Base-by-base conservation (phyloP, 2,329 filamentous ascomycete species). In the Diaporthe sp. region DNA sequence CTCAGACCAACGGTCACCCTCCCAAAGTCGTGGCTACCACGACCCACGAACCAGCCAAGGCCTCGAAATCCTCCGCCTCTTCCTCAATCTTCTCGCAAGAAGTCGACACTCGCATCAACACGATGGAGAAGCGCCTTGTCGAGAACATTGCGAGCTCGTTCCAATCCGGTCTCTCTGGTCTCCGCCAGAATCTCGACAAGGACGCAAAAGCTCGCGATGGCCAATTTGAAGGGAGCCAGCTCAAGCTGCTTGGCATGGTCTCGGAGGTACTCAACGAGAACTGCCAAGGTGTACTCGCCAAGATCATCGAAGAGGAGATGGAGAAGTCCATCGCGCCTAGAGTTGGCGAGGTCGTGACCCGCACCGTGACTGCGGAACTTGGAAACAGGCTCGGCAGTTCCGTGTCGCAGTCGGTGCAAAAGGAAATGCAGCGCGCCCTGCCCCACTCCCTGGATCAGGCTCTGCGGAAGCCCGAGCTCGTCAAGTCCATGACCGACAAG, bases 231-330 rank as follows among this genome's bases (percentile, higher is more conserved):
- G 83, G 86, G 78, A 88, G 88, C 75, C 89, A 91, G 80, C 83
- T 88, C 25, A 87, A 88, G 79, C 84, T 92, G 25, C 85, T 92
- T 57, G 88, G 90, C 77, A 87, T 90, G 82, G 89, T 92, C 51
- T 91, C 90, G 6, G 86, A 89, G 46, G 90, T 92, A 46, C 86
- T 93, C 65, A 91, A 90, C 78, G 87, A 89, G 76, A 92, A 92
- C 81, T 92, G 90, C 28, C 89, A 92, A 83, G 92, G 94, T 80
- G 94, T 94, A 31, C 89, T 98, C 51, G 89, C 92, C 76, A 92
- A 92, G 76, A 94, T 98, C 79, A 92, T 98, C 70, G 90, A 91
- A 62, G 89, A 92, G 65, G 94, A 94, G 82, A 94, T 98, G 78
- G 90, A 94, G 77, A 89, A 92, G 73, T 89, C 92, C 19, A 91